Percentiles rank a stretch among this genome's conserved stretches.
Evolutionary conservation across 768 basidiomycete genomes (phyloP).

Genomic region (Amanita fuliginea): DNA sequence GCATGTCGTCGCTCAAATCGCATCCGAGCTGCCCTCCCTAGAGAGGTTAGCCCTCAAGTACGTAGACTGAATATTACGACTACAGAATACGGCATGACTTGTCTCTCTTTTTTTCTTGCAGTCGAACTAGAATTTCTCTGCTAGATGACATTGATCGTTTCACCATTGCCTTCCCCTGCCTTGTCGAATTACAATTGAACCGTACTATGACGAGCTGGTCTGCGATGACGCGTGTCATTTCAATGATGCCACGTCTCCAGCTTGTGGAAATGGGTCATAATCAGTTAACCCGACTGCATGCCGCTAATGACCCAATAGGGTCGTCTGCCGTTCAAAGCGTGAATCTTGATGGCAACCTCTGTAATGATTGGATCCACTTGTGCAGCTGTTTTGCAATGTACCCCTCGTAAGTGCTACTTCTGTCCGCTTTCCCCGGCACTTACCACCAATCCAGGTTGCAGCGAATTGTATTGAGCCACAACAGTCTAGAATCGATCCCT

Average conservation of each 20-base stretch:
- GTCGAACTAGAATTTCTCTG: conserved; percentile 55
- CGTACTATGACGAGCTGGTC: conserved; percentile 62
- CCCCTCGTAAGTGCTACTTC: conserved; percentile 28
- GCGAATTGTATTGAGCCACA: conserved; percentile 57
- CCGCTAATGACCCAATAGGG: conserved; percentile 6
- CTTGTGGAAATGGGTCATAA: conserved; percentile 69
- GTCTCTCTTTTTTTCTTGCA: conserved; percentile 19
- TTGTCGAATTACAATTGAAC: conserved; percentile 67
- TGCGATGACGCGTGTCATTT: conserved; percentile 42
- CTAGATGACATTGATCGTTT: conserved; percentile 21
- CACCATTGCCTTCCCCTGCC: conserved; percentile 30
- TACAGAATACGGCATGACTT: conserved; percentile 9
- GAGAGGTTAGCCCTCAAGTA: conserved; percentile 72
- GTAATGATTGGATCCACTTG: conserved; percentile 44
- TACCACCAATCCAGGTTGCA: conserved; percentile 36
- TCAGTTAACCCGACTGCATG: conserved; percentile 22
- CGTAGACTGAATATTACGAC: conserved; percentile 16
- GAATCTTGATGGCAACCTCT: conserved; percentile 63
- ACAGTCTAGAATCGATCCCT: conserved; percentile 43
- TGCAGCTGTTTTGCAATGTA: conserved; percentile 32
- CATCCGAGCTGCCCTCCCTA: conserved; percentile 47
- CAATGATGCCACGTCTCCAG: conserved; percentile 41
- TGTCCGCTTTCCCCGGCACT: conserved; percentile 8
- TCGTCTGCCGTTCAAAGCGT: conserved; percentile 32
- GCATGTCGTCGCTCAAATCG: conserved; percentile 56